Percentiles rank a stretch among this genome's conserved stretches.
These are phyloP conservation scores for Penicillium sp. DNA, from an alignment of 2,329 filamentous ascomycete genomes.

Conservation along the genomic window DNA sequence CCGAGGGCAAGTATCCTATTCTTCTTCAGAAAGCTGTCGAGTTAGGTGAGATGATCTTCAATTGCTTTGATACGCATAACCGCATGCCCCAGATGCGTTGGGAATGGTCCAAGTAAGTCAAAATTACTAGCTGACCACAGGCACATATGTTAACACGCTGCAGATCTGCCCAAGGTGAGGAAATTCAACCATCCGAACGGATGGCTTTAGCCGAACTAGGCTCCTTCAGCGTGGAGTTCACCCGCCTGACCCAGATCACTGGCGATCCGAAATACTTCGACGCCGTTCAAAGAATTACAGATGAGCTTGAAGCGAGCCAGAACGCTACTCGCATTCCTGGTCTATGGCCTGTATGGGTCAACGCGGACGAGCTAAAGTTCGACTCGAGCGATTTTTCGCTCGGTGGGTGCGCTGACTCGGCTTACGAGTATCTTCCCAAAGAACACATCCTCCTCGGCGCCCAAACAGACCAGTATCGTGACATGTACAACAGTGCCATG, in stretches of 20 bases:
- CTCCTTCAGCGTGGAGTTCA: constrained; percentile 86
- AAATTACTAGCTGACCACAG: neutral
- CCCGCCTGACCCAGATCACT: constrained; percentile 80
- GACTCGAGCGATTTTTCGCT: constrained; percentile 39
- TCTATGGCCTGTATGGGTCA: constrained; percentile 74
- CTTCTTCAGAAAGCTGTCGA: constrained; percentile 77
- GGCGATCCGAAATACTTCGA: constrained; percentile 82
- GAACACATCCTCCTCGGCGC: constrained; percentile 47
- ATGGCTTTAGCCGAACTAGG: constrained; percentile 71
- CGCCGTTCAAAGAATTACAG: constrained; percentile 78
- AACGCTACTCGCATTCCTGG: constrained; percentile 68
- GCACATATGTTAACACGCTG: constrained; percentile 38
- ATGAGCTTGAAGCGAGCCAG: constrained; percentile 73
- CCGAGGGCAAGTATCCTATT: constrained; percentile 65
- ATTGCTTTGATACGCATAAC: constrained; percentile 87
- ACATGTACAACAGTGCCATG: constrained; percentile 44
- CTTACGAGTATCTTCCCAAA: constrained; percentile 53
- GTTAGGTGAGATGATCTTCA: constrained; percentile 76
- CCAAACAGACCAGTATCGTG: constrained; percentile 40
- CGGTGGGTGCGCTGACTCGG: constrained; percentile 49
- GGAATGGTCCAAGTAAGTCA: constrained; percentile 64
- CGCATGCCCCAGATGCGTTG: constrained; percentile 85
- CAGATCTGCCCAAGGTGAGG: constrained; percentile 31
- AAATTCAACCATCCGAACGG: constrained; percentile 54
- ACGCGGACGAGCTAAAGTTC: constrained; percentile 47